Conservation (phyloP, 805 yeast species). For the Yarrowia yakushimensis region DNA sequence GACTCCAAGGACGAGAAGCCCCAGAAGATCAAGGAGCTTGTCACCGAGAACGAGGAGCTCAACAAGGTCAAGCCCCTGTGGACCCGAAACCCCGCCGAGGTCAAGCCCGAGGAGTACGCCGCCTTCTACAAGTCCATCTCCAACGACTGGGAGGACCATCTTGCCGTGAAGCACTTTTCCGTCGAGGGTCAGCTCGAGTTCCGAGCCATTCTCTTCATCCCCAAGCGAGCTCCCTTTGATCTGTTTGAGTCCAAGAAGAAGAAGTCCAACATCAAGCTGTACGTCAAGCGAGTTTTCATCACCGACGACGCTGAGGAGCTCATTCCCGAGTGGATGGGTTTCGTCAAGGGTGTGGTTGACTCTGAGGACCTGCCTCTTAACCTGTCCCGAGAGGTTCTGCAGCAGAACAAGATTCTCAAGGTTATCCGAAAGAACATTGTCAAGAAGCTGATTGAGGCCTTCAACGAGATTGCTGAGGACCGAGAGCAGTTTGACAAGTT, state of each 20-base stretch:
- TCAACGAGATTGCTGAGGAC: constrained; percentile 99
- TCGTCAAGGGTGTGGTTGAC: constrained; percentile 98
- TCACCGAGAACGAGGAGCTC: constrained; percentile 94
- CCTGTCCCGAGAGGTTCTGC: constrained; percentile 99
- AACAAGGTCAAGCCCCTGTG: constrained; percentile 99
- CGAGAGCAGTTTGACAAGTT: constrained; percentile 97
- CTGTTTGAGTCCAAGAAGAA: constrained; percentile 97
- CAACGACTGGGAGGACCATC: constrained; percentile 99
- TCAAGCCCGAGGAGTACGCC: constrained; percentile 96
- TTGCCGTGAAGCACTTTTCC: constrained; percentile 98
- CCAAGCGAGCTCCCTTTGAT: constrained; percentile 99
- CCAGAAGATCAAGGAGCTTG: constrained; percentile 87
- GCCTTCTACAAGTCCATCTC: constrained; percentile 99
- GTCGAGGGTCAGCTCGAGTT: constrained; percentile 99
- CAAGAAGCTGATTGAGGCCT: constrained; percentile 96
- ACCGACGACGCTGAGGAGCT: constrained; percentile 99
- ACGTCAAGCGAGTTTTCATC: constrained; percentile 98
- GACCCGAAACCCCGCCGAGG: constrained; percentile 98
- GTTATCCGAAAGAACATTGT: constrained; percentile 98
- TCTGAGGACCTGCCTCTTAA: constrained; percentile 99
- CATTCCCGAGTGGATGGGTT: constrained; percentile 97
- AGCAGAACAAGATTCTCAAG: constrained; percentile 99
- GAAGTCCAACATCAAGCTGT: constrained; percentile 97
- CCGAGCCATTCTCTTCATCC: constrained; percentile 95
- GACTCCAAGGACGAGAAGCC: constrained; percentile 73